Evolutionary conservation across 2,329 filamentous ascomycete species (phyloP).

Genomic region (Colletotrichum sp.): DNA sequence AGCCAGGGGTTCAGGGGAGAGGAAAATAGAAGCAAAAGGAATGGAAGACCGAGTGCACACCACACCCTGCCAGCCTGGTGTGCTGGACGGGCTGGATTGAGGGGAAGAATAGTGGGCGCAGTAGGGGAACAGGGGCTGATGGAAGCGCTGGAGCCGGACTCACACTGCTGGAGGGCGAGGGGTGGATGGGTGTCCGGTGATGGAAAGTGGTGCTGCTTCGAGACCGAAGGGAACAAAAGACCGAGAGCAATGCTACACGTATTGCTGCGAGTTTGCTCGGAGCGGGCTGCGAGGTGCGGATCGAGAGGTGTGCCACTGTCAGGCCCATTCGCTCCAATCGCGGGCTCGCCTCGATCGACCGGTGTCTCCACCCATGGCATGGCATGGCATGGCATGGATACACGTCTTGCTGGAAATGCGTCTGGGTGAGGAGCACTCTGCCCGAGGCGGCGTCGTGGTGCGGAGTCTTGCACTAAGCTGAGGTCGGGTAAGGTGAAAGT

Average conservation of each 20-base stretch:
- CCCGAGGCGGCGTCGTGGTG: background rate
- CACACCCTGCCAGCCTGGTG: background rate
- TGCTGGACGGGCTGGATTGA: background rate
- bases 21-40: background rate
- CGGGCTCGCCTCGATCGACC: slow-evolving; percentile 8
- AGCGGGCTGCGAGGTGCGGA: background rate
- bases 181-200: slow-evolving; percentile 2
- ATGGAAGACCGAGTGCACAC: background rate
- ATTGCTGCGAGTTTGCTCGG: background rate
- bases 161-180: background rate
- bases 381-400: background rate
- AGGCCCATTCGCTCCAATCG: slow-evolving; percentile 10
- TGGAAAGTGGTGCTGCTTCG: background rate
- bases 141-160: background rate
- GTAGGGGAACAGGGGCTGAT: background rate
- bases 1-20: background rate
- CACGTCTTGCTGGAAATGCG: background rate
- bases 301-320: background rate
- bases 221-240: background rate
- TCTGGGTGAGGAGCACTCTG: background rate
- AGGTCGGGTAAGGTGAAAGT: background rate
- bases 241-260: background rate
- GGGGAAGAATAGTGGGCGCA: background rate
- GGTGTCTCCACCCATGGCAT: background rate
- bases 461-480: background rate